Conservation (phyloP, 768 basidiomycete genomes). For the Pulveroboletus sp. region DNA sequence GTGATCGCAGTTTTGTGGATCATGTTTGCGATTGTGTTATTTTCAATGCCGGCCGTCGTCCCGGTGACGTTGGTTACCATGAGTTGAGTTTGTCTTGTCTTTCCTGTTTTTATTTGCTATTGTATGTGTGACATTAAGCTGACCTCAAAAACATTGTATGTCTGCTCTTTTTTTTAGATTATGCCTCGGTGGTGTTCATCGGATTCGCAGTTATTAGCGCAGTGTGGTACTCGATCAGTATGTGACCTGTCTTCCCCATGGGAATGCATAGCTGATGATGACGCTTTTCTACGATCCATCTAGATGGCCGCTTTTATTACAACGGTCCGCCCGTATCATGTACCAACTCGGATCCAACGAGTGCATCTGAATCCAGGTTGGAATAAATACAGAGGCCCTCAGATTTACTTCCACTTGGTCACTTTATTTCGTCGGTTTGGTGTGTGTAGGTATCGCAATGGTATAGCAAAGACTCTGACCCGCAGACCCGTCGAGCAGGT, state of each 20-base stretch:
- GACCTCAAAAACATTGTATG: neutral
- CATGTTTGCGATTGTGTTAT: conserved; percentile 58
- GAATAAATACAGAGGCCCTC: too few relatives aligned
- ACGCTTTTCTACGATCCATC: neutral
- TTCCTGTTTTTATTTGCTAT: neutral
- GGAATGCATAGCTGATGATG: neutral
- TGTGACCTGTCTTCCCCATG: conserved; percentile 19
- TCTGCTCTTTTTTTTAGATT: conserved; percentile 44
- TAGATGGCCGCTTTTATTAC: conserved; percentile 44
- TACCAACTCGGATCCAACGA: conserved; percentile 2
- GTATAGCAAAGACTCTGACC: too few relatives aligned
- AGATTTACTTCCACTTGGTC: too few relatives aligned
- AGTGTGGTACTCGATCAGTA: conserved; percentile 59
- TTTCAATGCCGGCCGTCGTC: conserved; percentile 64
- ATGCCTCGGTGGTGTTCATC: conserved; percentile 65
- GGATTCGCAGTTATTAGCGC: conserved; percentile 58
- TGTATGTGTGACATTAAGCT: neutral
- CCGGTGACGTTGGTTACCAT: conserved; percentile 52
- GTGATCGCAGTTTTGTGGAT: conserved; percentile 54
- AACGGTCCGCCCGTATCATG: conserved; percentile 38
- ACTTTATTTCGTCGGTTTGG: too few relatives aligned
- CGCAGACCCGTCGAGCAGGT: too few relatives aligned
- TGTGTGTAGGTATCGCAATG: too few relatives aligned
- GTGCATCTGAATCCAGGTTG: too few relatives aligned
- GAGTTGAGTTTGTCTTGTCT: conserved; percentile 26